Conservation (phyloP, 345 rosid genomes). For the Hibiscus tridactylites region DNA sequence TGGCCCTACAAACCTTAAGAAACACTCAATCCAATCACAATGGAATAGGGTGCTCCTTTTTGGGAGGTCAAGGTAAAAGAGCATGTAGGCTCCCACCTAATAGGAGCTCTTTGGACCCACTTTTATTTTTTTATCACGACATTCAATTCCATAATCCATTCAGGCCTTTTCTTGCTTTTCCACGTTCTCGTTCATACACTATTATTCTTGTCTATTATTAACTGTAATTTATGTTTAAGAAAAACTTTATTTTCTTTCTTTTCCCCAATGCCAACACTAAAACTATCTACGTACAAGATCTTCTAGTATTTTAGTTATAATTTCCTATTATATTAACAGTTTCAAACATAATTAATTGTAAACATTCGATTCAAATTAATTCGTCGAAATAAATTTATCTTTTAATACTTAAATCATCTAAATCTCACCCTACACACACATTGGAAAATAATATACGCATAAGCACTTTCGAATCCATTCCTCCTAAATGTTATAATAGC, state of each 20-base stretch:
- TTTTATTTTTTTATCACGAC: neutral
- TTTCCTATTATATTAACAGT: too few relatives aligned
- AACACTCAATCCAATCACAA: conserved; percentile 22
- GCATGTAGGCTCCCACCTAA: conserved; percentile 28
- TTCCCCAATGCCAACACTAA: neutral
- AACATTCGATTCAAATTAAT: too few relatives aligned
- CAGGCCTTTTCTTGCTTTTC: neutral
- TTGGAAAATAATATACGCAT: too few relatives aligned
- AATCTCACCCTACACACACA: too few relatives aligned
- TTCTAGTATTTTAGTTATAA: neutral
- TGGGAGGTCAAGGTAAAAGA: conserved; percentile 24
- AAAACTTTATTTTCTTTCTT: neutral
- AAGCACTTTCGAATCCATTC: too few relatives aligned
- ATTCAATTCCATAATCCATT: neutral
- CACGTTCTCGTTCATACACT: neutral
- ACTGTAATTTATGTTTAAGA: neutral
- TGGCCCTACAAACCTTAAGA: conserved; percentile 24
- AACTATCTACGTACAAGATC: neutral
- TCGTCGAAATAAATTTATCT: too few relatives aligned
- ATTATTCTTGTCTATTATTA: neutral
- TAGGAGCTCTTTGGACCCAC: conserved; percentile 13
- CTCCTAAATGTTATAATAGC: too few relatives aligned
- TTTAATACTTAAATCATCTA: too few relatives aligned
- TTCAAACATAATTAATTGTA: too few relatives aligned
- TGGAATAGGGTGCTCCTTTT: conserved; percentile 28